Evolutionary conservation across 2,329 filamentous ascomycete species (phyloP).

Genomic region (Dendrostoma leiphaemia): DNA sequence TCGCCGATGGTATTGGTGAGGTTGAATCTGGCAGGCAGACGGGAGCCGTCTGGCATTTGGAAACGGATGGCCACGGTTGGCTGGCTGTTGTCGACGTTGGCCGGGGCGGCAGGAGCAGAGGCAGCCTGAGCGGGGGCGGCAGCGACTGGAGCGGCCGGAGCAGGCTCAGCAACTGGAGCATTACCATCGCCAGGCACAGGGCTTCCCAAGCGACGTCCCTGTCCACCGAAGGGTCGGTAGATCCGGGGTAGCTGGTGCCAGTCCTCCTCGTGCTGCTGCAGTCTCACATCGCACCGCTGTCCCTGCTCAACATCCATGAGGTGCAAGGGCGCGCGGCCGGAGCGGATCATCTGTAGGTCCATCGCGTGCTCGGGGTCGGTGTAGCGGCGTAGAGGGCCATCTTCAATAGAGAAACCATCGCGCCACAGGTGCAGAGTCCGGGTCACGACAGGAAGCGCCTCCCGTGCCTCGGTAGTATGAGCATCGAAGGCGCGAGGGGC

Average conservation of each 20-base stretch:
- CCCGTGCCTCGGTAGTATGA: no score
- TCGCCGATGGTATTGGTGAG: slow-evolving; percentile 74
- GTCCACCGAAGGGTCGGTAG: slow-evolving; percentile 72
- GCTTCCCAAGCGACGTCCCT: slow-evolving; percentile 72
- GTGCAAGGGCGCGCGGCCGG: slow-evolving; percentile 72
- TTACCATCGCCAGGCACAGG: slow-evolving; percentile 63
- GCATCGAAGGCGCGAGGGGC: slow-evolving; percentile 48
- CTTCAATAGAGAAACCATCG: slow-evolving; percentile 82
- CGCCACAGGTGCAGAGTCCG: slow-evolving; percentile 77
- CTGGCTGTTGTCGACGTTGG: slow-evolving; percentile 60
- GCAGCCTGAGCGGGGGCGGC: slow-evolving; percentile 18
- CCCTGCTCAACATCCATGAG: slow-evolving; percentile 74
- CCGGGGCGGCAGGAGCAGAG: slow-evolving; percentile 28
- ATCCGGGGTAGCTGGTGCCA: slow-evolving; percentile 71
- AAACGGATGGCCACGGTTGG: slow-evolving; percentile 72
- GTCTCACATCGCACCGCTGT: slow-evolving; percentile 75
- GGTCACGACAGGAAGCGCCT: slow-evolving; percentile 26
- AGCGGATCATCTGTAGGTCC: slow-evolving; percentile 73
- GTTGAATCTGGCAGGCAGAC: slow-evolving; percentile 79
- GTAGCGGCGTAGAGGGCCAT: slow-evolving; percentile 74
- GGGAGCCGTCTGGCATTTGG: slow-evolving; percentile 73
- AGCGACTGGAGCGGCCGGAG: slow-evolving; percentile 32
- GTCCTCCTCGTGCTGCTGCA: slow-evolving; percentile 72
- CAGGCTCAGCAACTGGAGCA: slow-evolving; percentile 22
- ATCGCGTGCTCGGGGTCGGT: slow-evolving; percentile 74